phyloP scores from a whole-genome alignment of 306 rosid species.

The Quercus berberidifolia region DNA sequence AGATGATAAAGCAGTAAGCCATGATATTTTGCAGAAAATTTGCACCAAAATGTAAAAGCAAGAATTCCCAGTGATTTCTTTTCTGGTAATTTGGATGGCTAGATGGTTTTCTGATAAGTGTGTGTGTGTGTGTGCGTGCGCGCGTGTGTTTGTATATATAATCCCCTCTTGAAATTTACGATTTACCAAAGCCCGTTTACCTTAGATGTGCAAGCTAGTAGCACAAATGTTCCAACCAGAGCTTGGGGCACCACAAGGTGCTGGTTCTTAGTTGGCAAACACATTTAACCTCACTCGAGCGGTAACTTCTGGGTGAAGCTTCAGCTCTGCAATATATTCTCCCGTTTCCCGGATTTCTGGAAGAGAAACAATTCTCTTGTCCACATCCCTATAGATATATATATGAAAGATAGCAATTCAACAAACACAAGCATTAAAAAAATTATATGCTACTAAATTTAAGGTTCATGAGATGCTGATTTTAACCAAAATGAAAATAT shows the following conservation, averaged over 20 bases:
- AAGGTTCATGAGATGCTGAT: not conserved
- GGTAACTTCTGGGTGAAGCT: conserved; percentile 94
- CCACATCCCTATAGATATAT: conserved; percentile 62
- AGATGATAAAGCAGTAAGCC: not conserved
- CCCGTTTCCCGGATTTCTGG: conserved; percentile 89
- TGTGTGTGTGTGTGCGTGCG: not conserved
- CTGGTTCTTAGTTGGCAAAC: conserved; percentile 56
- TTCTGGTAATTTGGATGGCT: not conserved
- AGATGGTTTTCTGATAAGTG: not conserved
- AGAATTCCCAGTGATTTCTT: not conserved
- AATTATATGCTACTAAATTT: too few species aligned
- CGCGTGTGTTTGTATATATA: not conserved
- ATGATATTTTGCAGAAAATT: not conserved
- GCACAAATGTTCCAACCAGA: conserved; percentile 11
- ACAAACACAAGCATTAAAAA: conserved; percentile 1
- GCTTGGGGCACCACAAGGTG: conserved; percentile 13
- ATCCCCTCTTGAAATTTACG: not conserved
- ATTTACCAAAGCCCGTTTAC: conserved; percentile 14
- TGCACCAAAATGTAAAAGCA: not conserved
- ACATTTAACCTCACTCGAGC: conserved; percentile 78
- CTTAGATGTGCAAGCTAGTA: conserved; percentile 18
- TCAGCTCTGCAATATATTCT: conserved; percentile 84
- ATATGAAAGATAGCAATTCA: conserved; percentile 10
- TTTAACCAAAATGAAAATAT: not conserved
- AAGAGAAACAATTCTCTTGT: conserved; percentile 80